Percentiles rank a stretch among this genome's conserved stretches.
Conservation (phyloP, 345 rosid genomes). For the Boechera divaricarpa region DNA sequence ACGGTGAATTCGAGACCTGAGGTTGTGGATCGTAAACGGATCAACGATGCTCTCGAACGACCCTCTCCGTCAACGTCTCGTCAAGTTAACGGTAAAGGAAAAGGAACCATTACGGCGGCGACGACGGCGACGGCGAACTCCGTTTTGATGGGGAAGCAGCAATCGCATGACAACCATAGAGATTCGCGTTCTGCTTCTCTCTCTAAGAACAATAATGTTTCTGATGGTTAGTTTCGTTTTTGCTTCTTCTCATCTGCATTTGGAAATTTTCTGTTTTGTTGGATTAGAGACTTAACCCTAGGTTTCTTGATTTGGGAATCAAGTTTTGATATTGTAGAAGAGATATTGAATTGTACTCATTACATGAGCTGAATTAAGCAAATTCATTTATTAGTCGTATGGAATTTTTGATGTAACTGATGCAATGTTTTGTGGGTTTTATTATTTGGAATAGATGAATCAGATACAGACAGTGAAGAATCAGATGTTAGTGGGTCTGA, state of each 20-base stretch:
- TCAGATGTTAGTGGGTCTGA: slow-evolving; percentile 97
- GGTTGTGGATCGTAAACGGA: slow-evolving; percentile 78
- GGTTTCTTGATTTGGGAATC: slow-evolving; percentile 24
- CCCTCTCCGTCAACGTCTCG: slow-evolving; percentile 83
- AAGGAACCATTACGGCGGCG: slow-evolving; percentile 41
- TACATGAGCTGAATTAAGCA: background rate
- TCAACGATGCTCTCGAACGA: slow-evolving; percentile 75
- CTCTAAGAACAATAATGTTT: slow-evolving; percentile 54
- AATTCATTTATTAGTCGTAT: background rate
- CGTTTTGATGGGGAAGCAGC: slow-evolving; percentile 59
- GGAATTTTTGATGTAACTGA: slow-evolving; percentile 4
- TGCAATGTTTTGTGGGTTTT: slow-evolving; percentile 6
- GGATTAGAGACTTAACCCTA: background rate
- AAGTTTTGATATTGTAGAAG: background rate
- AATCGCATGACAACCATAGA: slow-evolving; percentile 55
- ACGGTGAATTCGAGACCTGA: slow-evolving; percentile 68
- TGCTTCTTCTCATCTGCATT: background rate
- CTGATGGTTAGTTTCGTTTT: slow-evolving; percentile 55
- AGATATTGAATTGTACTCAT: background rate
- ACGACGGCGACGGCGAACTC: slow-evolving; percentile 42
- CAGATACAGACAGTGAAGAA: slow-evolving; percentile 90
- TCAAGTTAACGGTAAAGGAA: slow-evolving; percentile 64
- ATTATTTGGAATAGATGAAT: slow-evolving; percentile 62
- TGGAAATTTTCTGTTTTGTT: background rate
- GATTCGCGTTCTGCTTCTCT: slow-evolving; percentile 60